Evolutionary conservation across 306 rosid species (phyloP), one percentile per base, ranked within the genome.

Genomic region (Carpinus viminea): DNA sequence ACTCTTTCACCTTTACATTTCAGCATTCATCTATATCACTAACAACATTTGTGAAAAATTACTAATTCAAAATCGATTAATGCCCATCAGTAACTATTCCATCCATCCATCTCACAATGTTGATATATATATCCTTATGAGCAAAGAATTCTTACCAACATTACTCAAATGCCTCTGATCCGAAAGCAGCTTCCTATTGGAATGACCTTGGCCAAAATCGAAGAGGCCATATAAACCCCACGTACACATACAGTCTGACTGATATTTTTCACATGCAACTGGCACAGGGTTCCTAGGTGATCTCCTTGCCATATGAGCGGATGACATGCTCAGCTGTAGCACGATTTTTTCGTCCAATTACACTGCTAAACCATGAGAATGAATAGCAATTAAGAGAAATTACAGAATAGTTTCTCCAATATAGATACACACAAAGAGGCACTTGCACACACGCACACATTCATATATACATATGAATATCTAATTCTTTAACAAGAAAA

Each of bases 191-290:
- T 84, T 85, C 84, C 74, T 79, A 46, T 57, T 68, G 7, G 90
- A 82, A 73, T 54, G 87, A 43, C 78, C 83, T 76, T 88, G 83
- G 16, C 86, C 75, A 57, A 87, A 87, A 59, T 81, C 85, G 3
- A 92, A 88, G 74, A 92, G 84, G 79, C 89, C 77, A 45, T 88
- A 85, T 68, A 85, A 83, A 80, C 86, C 79, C 88, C 83, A 88
- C 28, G 86, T 73, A 52, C 83, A 90, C 43, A 86, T 70, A 52
- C 97, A 91, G 8, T 86, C 89, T 31, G 87, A 79, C 17, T 89
- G 83, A 53, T 74, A 74, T 62, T 70, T 88, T 81, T 86, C 88
- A 84, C 78, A 79, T 48, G 85, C 85, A 68, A 73, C 41, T 41
- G 86, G 84, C 75, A 75, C 43, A 34, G 86, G 87, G 45, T 83